Base-by-base conservation (phyloP, 805 yeast genomes). In the Yarrowia divulgata region DNA sequence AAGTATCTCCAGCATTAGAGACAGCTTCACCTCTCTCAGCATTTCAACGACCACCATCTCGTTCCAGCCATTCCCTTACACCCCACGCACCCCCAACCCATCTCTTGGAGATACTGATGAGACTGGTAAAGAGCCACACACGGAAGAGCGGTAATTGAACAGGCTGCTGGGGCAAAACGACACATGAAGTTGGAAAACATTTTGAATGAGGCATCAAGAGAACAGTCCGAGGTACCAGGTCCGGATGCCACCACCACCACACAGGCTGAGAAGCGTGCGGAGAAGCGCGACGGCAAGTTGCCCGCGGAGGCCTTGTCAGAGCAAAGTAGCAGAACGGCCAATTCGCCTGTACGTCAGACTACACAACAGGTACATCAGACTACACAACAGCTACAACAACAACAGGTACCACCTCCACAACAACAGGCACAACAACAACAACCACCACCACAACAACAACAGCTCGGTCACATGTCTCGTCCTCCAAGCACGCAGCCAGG, bases 101-200 rank as follows among this genome's bases (percentile, higher is more conserved):
- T 58, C 66, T 58, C 66, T 43, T 58, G 52, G 66, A 58, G 66
- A 58, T 58, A 58, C 66, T 43, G 42, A 58, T 58, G 66, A 34
- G 66, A 43, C 66, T 34, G 66, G 66, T 18, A 32, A 5, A 18
- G 32, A 39, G 50, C 66, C 66, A 58, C 66, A 58, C n/a, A 49
- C 16, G 23, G 52, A 23, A n/a, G 66, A 58, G 66, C 66, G 66
- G 66, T 43, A 58, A n/a, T 58, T 14, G 66, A 58, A 34, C 29
- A 13, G 66, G 66, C 66, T 58, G 66, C 66, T 45, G 66, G 66
- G 66, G 66, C 50, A 32, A 42, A 7, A 49, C 66, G 50, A 43
- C 52, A 43, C 66, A 58, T 58, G 66, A 58, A 58, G 66, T 34
- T 58, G 66, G 66, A 58, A 58, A 34, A 58, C 50, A 58, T 58